Evolutionary conservation across 208 protist genomes (phyloP).

Genomic region (Trypanosoma scelopori): DNA sequence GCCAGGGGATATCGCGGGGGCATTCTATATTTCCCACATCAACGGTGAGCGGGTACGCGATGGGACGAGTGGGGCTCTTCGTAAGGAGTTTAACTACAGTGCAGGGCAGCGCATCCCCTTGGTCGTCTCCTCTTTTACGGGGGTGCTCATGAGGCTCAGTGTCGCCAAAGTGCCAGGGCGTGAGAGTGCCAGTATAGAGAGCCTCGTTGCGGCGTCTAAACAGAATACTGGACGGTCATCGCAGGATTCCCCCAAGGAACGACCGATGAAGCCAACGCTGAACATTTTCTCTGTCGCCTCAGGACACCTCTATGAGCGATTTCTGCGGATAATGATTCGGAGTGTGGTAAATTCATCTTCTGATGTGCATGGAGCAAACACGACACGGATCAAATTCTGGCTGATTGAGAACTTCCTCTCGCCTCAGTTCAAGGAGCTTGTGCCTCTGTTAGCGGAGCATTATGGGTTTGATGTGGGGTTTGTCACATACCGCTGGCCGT

Average conservation of each 20-base stretch:
- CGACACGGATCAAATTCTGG: conserved; percentile 98
- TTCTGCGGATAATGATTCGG: conserved; percentile 99
- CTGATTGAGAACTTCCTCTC: conserved; percentile 98
- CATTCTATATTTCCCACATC: conserved; percentile 58
- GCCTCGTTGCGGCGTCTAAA: conserved; percentile 9
- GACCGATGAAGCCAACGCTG: conserved; percentile 84
- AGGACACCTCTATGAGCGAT: conserved; percentile 98
- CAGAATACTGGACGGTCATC: conserved; percentile 41
- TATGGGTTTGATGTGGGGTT: conserved; percentile 95
- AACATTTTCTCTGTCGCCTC: conserved; percentile 98
- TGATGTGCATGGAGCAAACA: conserved; percentile 67
- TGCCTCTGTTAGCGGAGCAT: conserved; percentile 85
- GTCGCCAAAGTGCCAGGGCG: conserved; percentile 23
- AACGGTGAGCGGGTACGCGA: conserved; percentile 12
- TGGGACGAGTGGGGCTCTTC: conserved; percentile 3
- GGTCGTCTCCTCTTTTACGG: conserved; percentile 58
- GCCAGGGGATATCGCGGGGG: conserved; percentile 47
- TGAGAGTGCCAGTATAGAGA: conserved; percentile 6
- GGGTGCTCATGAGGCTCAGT: conserved; percentile 34
- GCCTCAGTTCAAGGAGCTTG: conserved; percentile 94
- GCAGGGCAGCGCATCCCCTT: conserved; percentile 42
- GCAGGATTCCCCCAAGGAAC: not conserved
- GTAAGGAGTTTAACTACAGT: conserved; percentile 14
- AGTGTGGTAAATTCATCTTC: conserved; percentile 93
- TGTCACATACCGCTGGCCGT: conserved; percentile 98